phyloP scores from a whole-genome alignment of 2,329 filamentous ascomycete species.

The Raffaelea albimanens region DNA sequence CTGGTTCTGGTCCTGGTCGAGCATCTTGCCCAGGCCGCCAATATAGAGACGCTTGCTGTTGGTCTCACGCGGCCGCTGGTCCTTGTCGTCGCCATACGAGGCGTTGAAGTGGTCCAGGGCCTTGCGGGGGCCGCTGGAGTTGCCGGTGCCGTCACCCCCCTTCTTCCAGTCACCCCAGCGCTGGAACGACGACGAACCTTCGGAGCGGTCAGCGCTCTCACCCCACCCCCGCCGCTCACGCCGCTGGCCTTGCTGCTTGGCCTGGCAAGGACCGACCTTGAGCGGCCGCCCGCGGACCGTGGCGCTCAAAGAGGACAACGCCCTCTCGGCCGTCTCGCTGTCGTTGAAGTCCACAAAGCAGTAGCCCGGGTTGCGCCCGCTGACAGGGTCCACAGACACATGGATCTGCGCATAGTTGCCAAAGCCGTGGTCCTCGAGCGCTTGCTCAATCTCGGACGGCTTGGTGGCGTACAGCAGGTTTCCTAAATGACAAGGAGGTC shows the following conservation, averaged over 20 bases:
- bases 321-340: conserved; percentile 45
- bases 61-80: too few species aligned
- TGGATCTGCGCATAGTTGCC: conserved; percentile 44
- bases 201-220: conserved; percentile 8
- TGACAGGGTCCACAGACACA: conserved; percentile 60
- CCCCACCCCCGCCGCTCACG: conserved; percentile 12
- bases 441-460: conserved; percentile 24
- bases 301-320: conserved; percentile 46
- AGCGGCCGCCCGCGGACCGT: conserved; percentile 48
- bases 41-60: conserved; percentile 34
- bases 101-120: conserved; percentile 23
- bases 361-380: conserved; percentile 60
- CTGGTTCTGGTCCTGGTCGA: conserved; percentile 36
- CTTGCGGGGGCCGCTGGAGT: conserved; percentile 6
- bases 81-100: conserved; percentile 17
- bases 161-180: conserved; percentile 36
- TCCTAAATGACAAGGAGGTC: conserved; percentile 29
- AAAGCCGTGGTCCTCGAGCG: conserved; percentile 24
- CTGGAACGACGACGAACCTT: too few species aligned
- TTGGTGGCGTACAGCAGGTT: conserved; percentile 50
- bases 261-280: conserved; percentile 55
- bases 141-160: neutral
- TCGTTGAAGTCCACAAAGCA: conserved; percentile 62
- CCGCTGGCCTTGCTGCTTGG: conserved; percentile 28
- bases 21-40: conserved; percentile 39